Percentiles rank a stretch among this genome's conserved stretches.
Conservation (phyloP, 148 eudicot species). For the Hydrangea macrophylla region DNA sequence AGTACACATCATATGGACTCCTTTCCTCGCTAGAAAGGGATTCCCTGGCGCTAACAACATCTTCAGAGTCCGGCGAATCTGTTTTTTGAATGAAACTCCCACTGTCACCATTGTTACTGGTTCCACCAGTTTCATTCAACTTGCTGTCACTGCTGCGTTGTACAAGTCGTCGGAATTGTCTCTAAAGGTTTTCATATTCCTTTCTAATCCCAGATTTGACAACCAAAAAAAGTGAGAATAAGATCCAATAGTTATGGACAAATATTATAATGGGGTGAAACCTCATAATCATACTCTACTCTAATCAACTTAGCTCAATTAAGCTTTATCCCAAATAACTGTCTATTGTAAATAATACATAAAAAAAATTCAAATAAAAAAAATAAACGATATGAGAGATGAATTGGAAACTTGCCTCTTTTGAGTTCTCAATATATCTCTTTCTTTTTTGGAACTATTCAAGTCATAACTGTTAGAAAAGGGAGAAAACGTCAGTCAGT, state of each 20-base stretch:
- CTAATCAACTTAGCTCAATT: no score
- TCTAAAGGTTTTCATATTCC: slow-evolving; percentile 71
- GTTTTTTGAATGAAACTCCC: slow-evolving; percentile 31
- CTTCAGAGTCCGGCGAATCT: slow-evolving; percentile 68
- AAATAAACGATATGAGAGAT: slow-evolving; percentile 1
- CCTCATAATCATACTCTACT: no score
- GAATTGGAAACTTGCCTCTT: slow-evolving; percentile 50
- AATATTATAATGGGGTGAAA: no score
- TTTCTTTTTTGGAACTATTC: slow-evolving; percentile 71
- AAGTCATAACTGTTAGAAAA: slow-evolving; percentile 62
- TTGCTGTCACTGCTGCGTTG: slow-evolving; percentile 30
- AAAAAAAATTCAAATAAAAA: background rate
- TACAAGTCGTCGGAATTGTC: slow-evolving; percentile 53
- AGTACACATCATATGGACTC: slow-evolving; percentile 43
- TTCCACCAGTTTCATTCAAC: slow-evolving; percentile 29
- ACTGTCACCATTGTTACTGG: slow-evolving; percentile 31
- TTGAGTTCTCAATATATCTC: slow-evolving; percentile 54
- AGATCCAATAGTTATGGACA: no score
- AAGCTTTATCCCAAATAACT: no score
- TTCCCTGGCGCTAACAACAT: slow-evolving; percentile 73
- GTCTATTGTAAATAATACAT: no score
- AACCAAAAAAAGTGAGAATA: no score
- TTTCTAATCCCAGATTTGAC: slow-evolving; percentile 38
- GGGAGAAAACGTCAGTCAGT: slow-evolving; percentile 8
- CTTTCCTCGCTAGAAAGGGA: slow-evolving; percentile 75